Conservation (phyloP, 2,329 filamentous ascomycete species). For the Hypoxylon sp. region DNA sequence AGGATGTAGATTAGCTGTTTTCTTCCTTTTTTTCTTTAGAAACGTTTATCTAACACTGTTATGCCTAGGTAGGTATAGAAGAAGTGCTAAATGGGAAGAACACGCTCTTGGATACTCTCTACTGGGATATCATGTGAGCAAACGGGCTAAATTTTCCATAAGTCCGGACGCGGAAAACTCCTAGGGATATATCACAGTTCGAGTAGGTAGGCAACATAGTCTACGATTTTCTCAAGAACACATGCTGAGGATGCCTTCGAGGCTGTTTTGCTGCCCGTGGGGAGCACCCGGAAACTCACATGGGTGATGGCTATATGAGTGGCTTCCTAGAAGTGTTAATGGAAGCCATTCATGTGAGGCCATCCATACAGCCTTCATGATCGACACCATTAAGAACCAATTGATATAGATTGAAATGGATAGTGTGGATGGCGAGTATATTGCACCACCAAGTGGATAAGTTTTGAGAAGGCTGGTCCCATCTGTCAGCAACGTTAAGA, state of each 20-base stretch:
- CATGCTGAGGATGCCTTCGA: conserved; percentile 7
- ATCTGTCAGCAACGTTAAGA: conserved; percentile 12
- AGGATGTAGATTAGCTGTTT: neutral
- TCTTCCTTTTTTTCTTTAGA: conserved; percentile 6
- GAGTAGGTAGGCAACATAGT: neutral
- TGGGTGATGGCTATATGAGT: conserved; percentile 15
- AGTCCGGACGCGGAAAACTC: conserved; percentile 29
- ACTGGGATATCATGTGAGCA: conserved; percentile 6
- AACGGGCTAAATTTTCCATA: conserved; percentile 8
- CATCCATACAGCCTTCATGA: conserved; percentile 18
- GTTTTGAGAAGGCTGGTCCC: conserved; percentile 11
- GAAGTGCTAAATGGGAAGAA: conserved; percentile 8
- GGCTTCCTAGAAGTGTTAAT: conserved; percentile 2
- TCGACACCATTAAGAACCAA: conserved; percentile 1
- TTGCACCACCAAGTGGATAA: conserved; percentile 9
- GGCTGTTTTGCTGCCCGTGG: conserved; percentile 21
- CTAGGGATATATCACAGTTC: conserved; percentile 23
- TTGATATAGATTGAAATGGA: conserved; percentile 12
- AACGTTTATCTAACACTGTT: conserved; percentile 3
- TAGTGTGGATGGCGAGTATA: conserved; percentile 10
- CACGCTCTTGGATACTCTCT: conserved; percentile 17
- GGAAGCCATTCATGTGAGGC: neutral
- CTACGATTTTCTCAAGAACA: neutral
- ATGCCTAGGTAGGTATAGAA: conserved; percentile 3
- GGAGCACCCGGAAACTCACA: conserved; percentile 30